Base-by-base conservation (phyloP, 2,329 filamentous ascomycete genomes). In the Chrysoporthe cubensis region DNA sequence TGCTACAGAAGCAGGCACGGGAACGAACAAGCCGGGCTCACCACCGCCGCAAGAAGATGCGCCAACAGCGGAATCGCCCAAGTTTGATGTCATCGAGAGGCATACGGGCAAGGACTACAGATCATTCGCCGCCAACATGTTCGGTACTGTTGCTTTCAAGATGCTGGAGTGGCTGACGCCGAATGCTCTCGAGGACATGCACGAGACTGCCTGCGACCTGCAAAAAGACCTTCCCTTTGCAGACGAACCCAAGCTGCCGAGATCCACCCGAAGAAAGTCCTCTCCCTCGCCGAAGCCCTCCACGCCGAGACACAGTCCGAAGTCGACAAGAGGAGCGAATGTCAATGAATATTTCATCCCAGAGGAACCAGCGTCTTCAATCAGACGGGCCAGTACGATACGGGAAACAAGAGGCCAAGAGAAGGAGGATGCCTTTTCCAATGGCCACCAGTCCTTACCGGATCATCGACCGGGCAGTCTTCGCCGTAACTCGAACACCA, bases 81-180 rank as follows among this genome's bases (percentile, higher is more conserved):
- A 77, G 46, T 75, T 86, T 56, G 77, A 73, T 4, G 76, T 87
- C 1, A 74, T 75, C 1, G 85, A 88, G 71, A 79, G 80, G 50
- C 80, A 82, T 1, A 74, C 79, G 13, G 84, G 78, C 71, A 87
- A 85, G 69, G 87, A 89, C 70, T 83, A 88, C 71, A 81, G 87
- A 6, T 88, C 87, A 0, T 88, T 89, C 73, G 84, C 87, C 8
- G 86, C 86, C 7, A 89, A 89, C 70, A 79, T 90, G 8, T 90
- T 91, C 72, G 87, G 84, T 7, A 90, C 88, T 0, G 85, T 86
- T 13, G 85, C 89, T 13, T 88, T 91, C 76, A 90, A 88, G 73
- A 91, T 91, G 87, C 73, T 91, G 3, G 89, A 91, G 75, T 91
- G 88, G 88, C 78, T 91, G n/a, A 88, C 88, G 1, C 88, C 88